phyloP scores from a whole-genome alignment of 1,139 yeast genomes.

The Geotrichum fermentans region DNA sequence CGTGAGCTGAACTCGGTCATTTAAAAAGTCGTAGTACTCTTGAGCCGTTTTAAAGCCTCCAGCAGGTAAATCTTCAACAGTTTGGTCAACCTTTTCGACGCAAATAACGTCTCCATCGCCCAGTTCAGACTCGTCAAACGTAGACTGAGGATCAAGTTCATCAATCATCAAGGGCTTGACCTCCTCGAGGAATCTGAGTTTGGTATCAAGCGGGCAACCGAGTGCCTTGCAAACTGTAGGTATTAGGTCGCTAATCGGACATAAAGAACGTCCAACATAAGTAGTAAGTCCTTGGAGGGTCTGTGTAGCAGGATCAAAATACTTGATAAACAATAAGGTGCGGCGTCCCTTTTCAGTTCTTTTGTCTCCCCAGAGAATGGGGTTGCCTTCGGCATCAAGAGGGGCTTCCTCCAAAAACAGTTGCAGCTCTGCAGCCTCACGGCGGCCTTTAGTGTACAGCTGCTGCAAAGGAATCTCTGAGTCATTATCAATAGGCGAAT shows the following conservation, averaged over 20 bases:
- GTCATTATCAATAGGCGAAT: constrained; percentile 44
- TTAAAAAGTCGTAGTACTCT: constrained; percentile 59
- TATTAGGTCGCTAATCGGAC: constrained; percentile 44
- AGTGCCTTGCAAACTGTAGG: constrained; percentile 45
- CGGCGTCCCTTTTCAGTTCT: constrained; percentile 26
- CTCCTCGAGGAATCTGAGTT: constrained; percentile 61
- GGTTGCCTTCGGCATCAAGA: constrained; percentile 19
- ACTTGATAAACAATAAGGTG: constrained; percentile 59
- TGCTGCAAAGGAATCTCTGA: constrained; percentile 43
- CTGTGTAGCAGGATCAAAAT: constrained; percentile 57
- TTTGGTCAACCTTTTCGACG: constrained; percentile 42
- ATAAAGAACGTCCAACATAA: constrained; percentile 50
- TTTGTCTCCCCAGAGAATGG: constrained; percentile 12
- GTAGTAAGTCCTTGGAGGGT: constrained; percentile 60
- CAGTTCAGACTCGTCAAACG: constrained; percentile 63
- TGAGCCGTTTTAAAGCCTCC: constrained; percentile 39
- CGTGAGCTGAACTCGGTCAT: constrained; percentile 59
- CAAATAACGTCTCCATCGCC: constrained; percentile 76
- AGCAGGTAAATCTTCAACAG: constrained; percentile 16
- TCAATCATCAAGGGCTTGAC: constrained; percentile 61
- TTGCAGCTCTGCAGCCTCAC: constrained; percentile 21
- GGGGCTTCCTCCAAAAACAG: constrained; percentile 34
- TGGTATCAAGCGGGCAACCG: constrained; percentile 42
- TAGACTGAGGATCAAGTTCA: constrained; percentile 39
- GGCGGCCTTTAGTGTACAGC: constrained; percentile 38